phyloP scores from a whole-genome alignment of 495 filamentous ascomycete genomes.

The Aspergillus heteromorphus region DNA sequence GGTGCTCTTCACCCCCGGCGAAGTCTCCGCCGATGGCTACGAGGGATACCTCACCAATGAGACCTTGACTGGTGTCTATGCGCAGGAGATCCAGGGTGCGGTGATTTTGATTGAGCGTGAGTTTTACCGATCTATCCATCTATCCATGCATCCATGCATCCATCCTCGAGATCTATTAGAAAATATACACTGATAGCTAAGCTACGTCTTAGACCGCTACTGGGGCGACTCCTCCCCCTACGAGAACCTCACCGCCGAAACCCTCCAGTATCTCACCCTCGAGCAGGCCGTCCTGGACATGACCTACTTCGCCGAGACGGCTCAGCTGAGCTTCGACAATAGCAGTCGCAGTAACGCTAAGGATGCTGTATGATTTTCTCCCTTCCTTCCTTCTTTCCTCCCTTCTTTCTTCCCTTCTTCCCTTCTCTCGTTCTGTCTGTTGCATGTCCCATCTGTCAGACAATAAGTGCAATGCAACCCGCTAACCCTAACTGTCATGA shows the following conservation, averaged over 20 bases:
- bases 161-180: too few relatives aligned
- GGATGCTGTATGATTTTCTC: conserved; percentile 34
- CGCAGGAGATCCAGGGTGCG: conserved; percentile 51
- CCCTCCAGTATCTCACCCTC: conserved; percentile 57
- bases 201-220: conserved; percentile 54
- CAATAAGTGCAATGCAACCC: too few relatives aligned
- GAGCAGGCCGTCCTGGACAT: conserved; percentile 58
- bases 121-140: too few relatives aligned
- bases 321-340: conserved; percentile 52
- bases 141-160: too few relatives aligned
- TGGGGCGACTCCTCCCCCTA: conserved; percentile 60
- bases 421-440: too few relatives aligned
- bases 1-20: conserved; percentile 55
- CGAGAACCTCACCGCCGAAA: conserved; percentile 46
- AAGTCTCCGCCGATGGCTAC: conserved; percentile 47
- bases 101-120: conserved; percentile 54
- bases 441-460: too few relatives aligned
- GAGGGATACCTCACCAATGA: conserved; percentile 45
- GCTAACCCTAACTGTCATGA: too few relatives aligned
- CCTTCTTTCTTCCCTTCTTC: too few relatives aligned
- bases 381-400: too few relatives aligned
- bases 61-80: conserved; percentile 46
- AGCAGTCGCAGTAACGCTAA: conserved; percentile 46
- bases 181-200: too few relatives aligned
- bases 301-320: conserved; percentile 56